Base-by-base conservation (phyloP, 116 monocot species). In the Zostera marina region DNA sequence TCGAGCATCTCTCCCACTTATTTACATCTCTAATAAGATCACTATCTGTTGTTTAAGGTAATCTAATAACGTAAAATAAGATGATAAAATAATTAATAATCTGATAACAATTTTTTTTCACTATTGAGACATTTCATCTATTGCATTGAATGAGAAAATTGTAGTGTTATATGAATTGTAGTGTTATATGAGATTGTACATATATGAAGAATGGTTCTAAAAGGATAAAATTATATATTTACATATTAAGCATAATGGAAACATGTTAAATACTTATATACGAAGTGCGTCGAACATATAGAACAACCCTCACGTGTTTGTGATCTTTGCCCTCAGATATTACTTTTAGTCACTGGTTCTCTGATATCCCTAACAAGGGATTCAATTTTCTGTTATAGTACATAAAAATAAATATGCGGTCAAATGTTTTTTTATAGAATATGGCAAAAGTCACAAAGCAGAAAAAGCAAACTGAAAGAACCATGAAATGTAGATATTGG, bases 141-240 rank as follows among this genome's bases (percentile, higher is more conserved):
- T 32, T 32, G 32, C 32, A 32, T 5, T 32, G 32, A 32, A 32
- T 32, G 32, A n/a, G n/a, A n/a, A n/a, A n/a, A 32, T 32, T 32
- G 5, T 32, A 32, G 32, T 32, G 92, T 3, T 54, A 77, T 52
- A 92, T 92, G 86, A 74, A 32, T 32, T 32, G 5, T 32, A 32
- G 32, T 32, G 92, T 3, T 54, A 77, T 52, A 92, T 92, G 86
- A 74, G 83, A 62, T 87, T 87, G 92, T 87, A 83, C 54, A 73
- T 52, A 56, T 92, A 92, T 17, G 92, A 87, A 58, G 83, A 78
- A 8, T 76, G 69, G 58, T 83, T 83, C 46, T 87, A 83, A 23
- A 63, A 57, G 52, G 92, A 92, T 61, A 87, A 92, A 68, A 78
- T 81, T 4, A 64, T 60, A 7, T 80, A 72, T 19, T 83, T 92